phyloP scores from a whole-genome alignment of 1,139 yeast genomes.

The Entelexis paramagnoliae region DNA sequence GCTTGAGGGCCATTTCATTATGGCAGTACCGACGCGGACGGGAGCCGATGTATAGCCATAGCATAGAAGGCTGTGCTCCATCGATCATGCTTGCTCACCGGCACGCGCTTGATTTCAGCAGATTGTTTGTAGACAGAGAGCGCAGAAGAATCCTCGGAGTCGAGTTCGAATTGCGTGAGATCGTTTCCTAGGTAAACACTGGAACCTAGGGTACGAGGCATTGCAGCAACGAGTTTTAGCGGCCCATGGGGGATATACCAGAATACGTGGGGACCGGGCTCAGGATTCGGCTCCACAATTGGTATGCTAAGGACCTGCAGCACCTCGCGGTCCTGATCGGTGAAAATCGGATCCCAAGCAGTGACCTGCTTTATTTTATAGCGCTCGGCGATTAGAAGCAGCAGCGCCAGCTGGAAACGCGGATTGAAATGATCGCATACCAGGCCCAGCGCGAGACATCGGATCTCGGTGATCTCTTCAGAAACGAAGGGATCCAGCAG shows the following conservation, averaged over 20 bases:
- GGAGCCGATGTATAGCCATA: slow-evolving; percentile 27
- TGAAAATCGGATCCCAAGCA: slow-evolving; percentile 57
- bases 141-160: slow-evolving; percentile 13
- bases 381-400: slow-evolving; percentile 35
- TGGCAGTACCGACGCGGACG: neutral
- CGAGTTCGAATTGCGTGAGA: slow-evolving; percentile 26
- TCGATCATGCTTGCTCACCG: slow-evolving; percentile 18
- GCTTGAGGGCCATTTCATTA: too few relatives aligned
- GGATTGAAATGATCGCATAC: slow-evolving; percentile 50
- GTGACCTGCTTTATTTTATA: slow-evolving; percentile 33
- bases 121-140: slow-evolving; percentile 18
- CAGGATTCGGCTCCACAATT: slow-evolving; percentile 25
- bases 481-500: slow-evolving; percentile 16
- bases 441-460: slow-evolving; percentile 68
- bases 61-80: slow-evolving; percentile 34
- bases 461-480: neutral
- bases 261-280: slow-evolving; percentile 31
- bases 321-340: slow-evolving; percentile 35
- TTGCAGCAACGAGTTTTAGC: slow-evolving; percentile 42
- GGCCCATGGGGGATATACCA: slow-evolving; percentile 69
- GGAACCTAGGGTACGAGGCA: slow-evolving; percentile 31
- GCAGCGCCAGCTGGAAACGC: slow-evolving; percentile 52
- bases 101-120: slow-evolving; percentile 21
- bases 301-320: slow-evolving; percentile 28
- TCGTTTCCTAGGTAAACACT: slow-evolving; percentile 31